Evolutionary conservation across 73 alveolate species (phyloP).

Genomic region (Symbiodinium natans): DNA sequence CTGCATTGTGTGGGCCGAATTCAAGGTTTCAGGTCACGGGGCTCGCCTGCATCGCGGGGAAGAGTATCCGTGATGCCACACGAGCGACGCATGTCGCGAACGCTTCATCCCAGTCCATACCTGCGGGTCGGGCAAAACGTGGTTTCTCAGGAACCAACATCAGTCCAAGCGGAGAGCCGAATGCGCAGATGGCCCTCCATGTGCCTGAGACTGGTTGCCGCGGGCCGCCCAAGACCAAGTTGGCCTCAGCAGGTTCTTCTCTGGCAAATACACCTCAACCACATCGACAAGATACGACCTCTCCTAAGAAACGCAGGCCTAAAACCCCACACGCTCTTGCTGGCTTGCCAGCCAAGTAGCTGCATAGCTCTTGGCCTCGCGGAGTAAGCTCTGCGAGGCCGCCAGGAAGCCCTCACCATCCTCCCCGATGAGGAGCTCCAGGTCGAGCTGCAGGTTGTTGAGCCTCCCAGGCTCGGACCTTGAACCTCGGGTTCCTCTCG

Average conservation of each 20-base stretch:
- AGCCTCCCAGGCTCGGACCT: background rate
- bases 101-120: conserved; percentile 86
- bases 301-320: no score
- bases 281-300: no score
- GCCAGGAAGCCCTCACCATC: conserved; percentile 2
- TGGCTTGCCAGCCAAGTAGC: background rate
- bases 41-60: conserved; percentile 84
- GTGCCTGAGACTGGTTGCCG: background rate
- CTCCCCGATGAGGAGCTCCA: conserved; percentile 48
- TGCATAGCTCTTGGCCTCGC: conserved; percentile 72
- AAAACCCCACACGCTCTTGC: no score
- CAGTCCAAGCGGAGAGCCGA: no score
- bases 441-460: conserved; percentile 48
- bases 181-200: no score
- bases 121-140: no score
- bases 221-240: background rate
- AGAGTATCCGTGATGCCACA: conserved; percentile 45
- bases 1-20: no score
- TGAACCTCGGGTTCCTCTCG: no score
- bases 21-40: no score
- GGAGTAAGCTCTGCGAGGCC: conserved; percentile 52
- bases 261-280: no score
- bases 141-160: no score
- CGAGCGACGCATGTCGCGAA: conserved; percentile 66
- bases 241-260: background rate